Conservation (phyloP, 441 rosid genomes). For the Theobroma grandiflorum region DNA sequence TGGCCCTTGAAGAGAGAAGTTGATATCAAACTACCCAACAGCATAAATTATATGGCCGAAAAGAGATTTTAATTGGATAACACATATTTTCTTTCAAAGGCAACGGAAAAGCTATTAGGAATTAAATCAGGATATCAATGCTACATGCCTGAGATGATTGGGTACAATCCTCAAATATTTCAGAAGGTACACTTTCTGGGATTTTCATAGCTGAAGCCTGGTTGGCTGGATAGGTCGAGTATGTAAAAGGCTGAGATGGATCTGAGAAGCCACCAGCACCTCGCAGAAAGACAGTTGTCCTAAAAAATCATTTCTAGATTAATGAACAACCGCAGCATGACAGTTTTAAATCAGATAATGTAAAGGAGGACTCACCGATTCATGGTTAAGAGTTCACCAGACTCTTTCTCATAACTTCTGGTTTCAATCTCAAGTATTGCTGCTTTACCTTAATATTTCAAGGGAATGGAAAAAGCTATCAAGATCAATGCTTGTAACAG, state of each 20-base stretch:
- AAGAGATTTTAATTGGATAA: neutral
- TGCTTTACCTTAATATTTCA: constrained; percentile 75
- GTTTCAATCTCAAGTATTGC: constrained; percentile 85
- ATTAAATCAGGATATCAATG: constrained; percentile 15
- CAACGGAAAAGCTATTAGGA: neutral
- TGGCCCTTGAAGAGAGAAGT: neutral
- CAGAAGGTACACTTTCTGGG: constrained; percentile 70
- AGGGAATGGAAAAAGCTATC: neutral
- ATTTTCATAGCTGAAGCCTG: constrained; percentile 65
- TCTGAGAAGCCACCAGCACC: constrained; percentile 97
- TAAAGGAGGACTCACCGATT: constrained; percentile 59
- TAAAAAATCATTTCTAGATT: constrained; percentile 41
- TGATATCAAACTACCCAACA: neutral
- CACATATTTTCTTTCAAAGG: neutral
- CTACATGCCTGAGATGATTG: constrained; percentile 86
- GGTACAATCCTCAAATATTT: constrained; percentile 68
- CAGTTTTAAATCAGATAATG: constrained; percentile 18
- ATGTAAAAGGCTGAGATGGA: constrained; percentile 71
- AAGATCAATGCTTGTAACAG: constrained; percentile 14
- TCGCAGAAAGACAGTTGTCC: constrained; percentile 66
- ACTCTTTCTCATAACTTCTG: constrained; percentile 72
- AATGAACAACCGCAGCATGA: constrained; percentile 24
- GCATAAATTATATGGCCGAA: neutral
- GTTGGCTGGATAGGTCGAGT: constrained; percentile 69
- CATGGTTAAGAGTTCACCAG: constrained; percentile 82